Evolutionary conservation across 2,329 filamentous ascomycete genomes (phyloP).

Genomic region (Curvularia hawaiiensis): DNA sequence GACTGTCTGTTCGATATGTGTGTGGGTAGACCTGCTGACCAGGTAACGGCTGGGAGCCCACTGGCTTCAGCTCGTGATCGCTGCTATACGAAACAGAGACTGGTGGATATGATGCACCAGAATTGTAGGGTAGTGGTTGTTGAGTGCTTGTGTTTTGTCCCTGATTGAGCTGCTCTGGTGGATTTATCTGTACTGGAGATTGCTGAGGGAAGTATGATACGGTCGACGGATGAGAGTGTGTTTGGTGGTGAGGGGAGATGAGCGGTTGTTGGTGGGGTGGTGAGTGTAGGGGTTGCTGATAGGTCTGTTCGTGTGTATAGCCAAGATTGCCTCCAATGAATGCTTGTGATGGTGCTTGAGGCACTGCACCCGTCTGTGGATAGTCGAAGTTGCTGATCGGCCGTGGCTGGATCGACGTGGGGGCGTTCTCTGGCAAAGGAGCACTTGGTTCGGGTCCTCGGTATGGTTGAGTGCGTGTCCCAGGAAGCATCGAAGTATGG

Average conservation of each 20-base stretch:
- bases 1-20: constrained; percentile 24
- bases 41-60: constrained; percentile 27
- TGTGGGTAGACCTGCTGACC: constrained; percentile 35
- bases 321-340: constrained; percentile 19
- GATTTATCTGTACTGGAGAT: constrained; percentile 35
- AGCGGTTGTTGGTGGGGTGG: constrained; percentile 41
- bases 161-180: constrained; percentile 30
- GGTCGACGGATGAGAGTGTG: constrained; percentile 34
- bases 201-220: constrained; percentile 42
- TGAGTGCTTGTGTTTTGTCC: constrained; percentile 26
- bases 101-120: constrained; percentile 31
- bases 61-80: constrained; percentile 25
- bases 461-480: constrained; percentile 33
- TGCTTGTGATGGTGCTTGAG: constrained; percentile 21
- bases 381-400: constrained; percentile 37
- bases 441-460: constrained; percentile 17
- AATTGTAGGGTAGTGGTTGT: constrained; percentile 31
- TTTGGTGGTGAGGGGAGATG: constrained; percentile 32
- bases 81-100: constrained; percentile 33
- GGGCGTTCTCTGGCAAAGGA: constrained; percentile 28
- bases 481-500: constrained; percentile 47
- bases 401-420: constrained; percentile 37
- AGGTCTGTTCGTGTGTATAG: constrained; percentile 35
- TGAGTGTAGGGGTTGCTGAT: constrained; percentile 39
- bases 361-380: constrained; percentile 14